phyloP scores from a whole-genome alignment of 2,329 filamentous ascomycete genomes.

The Fusarium pseudograminearum region DNA sequence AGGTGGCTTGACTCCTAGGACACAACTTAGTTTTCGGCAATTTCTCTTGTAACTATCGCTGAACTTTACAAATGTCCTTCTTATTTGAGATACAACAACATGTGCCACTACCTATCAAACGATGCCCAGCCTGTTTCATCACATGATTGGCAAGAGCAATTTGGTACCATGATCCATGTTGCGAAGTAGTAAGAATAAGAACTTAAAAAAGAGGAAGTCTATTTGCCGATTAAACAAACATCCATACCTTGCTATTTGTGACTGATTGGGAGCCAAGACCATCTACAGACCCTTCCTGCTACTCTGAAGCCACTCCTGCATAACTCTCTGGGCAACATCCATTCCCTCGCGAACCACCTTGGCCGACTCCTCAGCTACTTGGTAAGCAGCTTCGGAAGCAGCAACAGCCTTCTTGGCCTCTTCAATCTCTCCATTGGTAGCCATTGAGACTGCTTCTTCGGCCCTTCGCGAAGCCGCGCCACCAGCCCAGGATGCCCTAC shows the following conservation, averaged over 20 bases:
- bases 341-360: slow-evolving; percentile 27
- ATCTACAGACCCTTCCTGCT: slow-evolving; percentile 22
- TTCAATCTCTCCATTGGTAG: slow-evolving; percentile 23
- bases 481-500: slow-evolving; percentile 12
- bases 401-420: slow-evolving; percentile 14
- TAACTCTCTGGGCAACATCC: slow-evolving; percentile 21
- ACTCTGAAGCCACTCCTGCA: slow-evolving; percentile 36
- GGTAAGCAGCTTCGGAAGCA: slow-evolving; percentile 21
- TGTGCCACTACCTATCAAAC: neutral
- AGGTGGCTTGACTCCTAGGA: neutral
- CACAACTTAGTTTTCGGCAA: neutral
- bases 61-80: neutral
- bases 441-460: slow-evolving; percentile 25
- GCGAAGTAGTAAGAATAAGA: neutral
- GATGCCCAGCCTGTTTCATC: neutral
- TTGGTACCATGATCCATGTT: no score
- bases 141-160: neutral
- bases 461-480: slow-evolving; percentile 19
- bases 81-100: neutral
- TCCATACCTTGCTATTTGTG: neutral
- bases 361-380: slow-evolving; percentile 9
- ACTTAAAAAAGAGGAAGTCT: neutral
- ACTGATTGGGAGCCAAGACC: neutral
- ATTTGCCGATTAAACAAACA: neutral
- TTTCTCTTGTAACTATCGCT: neutral